phyloP scores from a whole-genome alignment of 768 basidiomycete species.

The Podaxis rugospora region DNA sequence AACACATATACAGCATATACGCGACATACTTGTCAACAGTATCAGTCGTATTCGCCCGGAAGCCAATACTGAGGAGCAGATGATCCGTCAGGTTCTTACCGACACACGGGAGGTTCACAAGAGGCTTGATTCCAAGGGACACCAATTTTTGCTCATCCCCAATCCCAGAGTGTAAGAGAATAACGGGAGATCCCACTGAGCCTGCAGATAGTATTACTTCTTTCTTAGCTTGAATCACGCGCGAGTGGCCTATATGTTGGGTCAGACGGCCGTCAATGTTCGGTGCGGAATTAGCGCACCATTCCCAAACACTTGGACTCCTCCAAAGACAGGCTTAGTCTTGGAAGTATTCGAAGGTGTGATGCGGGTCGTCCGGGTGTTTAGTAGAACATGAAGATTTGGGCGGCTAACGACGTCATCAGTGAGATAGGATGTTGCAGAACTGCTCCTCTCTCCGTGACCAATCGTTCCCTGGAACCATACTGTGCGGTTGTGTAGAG shows the following conservation, averaged over 20 bases:
- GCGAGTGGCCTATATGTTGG: too few species aligned
- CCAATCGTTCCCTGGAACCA: conserved; percentile 22
- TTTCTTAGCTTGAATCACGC: not conserved
- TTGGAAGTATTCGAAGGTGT: not conserved
- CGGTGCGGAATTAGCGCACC: not conserved
- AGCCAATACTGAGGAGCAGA: conserved; percentile 11
- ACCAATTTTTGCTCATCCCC: conserved; percentile 12
- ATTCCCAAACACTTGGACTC: not conserved
- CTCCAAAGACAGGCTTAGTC: not conserved
- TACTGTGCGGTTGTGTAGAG: not conserved
- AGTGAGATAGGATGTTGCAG: conserved; percentile 26
- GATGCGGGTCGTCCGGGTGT: not conserved
- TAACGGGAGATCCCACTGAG: conserved; percentile 12
- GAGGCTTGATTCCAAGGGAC: conserved; percentile 17
- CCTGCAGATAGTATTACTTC: conserved; percentile 16
- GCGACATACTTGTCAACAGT: not conserved
- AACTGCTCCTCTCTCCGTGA: conserved; percentile 24
- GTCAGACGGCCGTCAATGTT: too few species aligned
- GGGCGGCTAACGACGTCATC: conserved; percentile 17
- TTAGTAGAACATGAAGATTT: not conserved
- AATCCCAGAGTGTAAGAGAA: conserved; percentile 16
- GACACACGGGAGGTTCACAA: conserved; percentile 24
- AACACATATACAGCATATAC: not conserved
- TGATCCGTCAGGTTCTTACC: conserved; percentile 27
- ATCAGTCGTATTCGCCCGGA: conserved; percentile 13